Conservation (phyloP, 75 land plant genomes). For the Ceratopteris richardii region DNA sequence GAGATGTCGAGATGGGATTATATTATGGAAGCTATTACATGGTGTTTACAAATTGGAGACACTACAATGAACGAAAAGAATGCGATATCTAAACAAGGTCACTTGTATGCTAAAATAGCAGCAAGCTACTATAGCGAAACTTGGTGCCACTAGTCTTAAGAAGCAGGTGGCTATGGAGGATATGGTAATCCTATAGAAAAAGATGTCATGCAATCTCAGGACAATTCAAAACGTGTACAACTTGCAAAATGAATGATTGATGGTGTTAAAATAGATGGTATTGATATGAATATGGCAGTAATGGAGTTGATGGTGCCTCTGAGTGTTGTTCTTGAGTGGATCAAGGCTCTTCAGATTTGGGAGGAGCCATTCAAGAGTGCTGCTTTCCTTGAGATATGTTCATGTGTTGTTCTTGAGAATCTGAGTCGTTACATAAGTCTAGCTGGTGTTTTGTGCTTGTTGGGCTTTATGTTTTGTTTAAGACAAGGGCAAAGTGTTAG, state of each 20-base stretch:
- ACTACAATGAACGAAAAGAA: constrained; percentile 9
- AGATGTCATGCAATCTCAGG: constrained; percentile 68
- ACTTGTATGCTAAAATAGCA: constrained; percentile 55
- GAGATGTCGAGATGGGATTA: constrained; percentile 89
- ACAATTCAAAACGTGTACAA: constrained; percentile 56
- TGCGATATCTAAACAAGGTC: constrained; percentile 6
- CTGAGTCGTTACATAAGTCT: constrained; percentile 54
- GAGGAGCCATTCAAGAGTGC: constrained; percentile 65
- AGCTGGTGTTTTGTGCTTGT: constrained; percentile 33
- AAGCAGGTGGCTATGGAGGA: constrained; percentile 25
- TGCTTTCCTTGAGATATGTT: constrained; percentile 41
- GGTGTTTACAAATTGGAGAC: constrained; percentile 24
- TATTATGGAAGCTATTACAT: constrained; percentile 74
- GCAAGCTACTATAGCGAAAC: constrained; percentile 37
- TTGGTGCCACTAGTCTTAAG: constrained; percentile 42
- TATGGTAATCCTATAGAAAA: constrained; percentile 54
- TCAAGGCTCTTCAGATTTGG: constrained; percentile 57
- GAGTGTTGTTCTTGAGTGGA: constrained; percentile 30
- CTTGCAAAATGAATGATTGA: constrained; percentile 69
- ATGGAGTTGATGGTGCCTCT: constrained; percentile 79
- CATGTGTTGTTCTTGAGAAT: constrained; percentile 56
- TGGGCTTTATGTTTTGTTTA: constrained; percentile 51
- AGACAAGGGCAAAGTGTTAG: constrained; percentile 45
- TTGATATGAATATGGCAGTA: constrained; percentile 85
- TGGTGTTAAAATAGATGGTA: constrained; percentile 92